Evolutionary conservation across 1,139 yeast genomes (phyloP), one percentile per base, ranked within the genome.

Genomic region (Wickerhamiella infanticola): DNA sequence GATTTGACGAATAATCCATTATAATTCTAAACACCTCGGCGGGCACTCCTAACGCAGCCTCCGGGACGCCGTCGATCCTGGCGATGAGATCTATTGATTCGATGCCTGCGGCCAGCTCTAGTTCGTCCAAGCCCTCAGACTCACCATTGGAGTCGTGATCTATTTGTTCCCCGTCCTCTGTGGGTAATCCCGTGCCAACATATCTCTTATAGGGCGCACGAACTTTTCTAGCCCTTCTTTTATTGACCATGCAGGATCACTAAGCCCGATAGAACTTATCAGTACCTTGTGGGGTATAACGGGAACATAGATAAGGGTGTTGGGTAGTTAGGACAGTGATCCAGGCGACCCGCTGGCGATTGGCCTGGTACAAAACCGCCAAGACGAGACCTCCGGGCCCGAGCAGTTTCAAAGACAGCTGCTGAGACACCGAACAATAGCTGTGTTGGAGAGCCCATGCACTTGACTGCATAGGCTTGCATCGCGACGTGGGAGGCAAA

Each of bases 171-270:
- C 44, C 24, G 25, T 57, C 58, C 26, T 55, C 60, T 24, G 53
- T 55, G 24, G 51, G 53, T 4, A 64, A 61, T 43, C 63, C 69
- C 45, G 72, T 70, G 53, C 83, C 85, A 13, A 80, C 83, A 62
- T 81, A 81, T 64, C 80, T 74, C 65, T 78, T 72, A 63, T 82
- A 85, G 40, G 90, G 82, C 56, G 81, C 77, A 61, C 80, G 77
- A 47, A 73, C 68, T 69, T 85, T 80, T 68, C 81, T 81, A 13
- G 95, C 86, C 62, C 95, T 72, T 59, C 88, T 66, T 64, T 85
- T 85, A 63, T 85, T 85, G 42, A 86, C 94, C 77, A 85, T 85
- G 26, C 8, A 24, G 18, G 18, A 18, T 18, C 18, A 18, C 18
- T 18, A 18, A 18, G 18, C 18, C 18, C 18, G 18, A 18, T 18